Conservation (phyloP, 2,329 filamentous ascomycete species). For the Fusarium lateritium region DNA sequence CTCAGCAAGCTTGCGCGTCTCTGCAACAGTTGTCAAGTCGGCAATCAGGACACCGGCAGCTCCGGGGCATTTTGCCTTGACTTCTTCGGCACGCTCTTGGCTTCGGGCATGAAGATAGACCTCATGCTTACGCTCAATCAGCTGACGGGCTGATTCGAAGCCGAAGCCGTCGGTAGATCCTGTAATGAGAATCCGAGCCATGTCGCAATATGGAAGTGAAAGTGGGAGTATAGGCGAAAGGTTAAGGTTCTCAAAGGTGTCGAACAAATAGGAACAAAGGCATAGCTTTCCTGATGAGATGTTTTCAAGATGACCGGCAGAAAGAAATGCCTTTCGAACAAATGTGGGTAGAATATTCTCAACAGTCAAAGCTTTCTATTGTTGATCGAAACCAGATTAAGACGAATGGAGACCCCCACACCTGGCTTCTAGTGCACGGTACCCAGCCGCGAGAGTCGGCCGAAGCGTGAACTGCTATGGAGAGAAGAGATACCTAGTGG, state of each 20-base stretch:
- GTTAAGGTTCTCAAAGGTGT: not conserved
- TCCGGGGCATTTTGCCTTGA: conserved; percentile 29
- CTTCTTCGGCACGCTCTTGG: conserved; percentile 38
- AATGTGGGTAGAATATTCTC: not conserved
- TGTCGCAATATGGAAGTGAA: not conserved
- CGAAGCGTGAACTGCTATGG: not conserved
- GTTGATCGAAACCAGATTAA: not conserved
- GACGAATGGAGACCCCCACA: too few species aligned
- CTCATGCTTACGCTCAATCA: conserved; percentile 39
- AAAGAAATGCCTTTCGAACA: not conserved
- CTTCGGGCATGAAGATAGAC: conserved; percentile 46
- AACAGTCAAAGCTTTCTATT: not conserved
- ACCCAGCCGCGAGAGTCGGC: too few species aligned
- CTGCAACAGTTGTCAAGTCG: conserved; percentile 39
- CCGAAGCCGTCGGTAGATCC: conserved; percentile 48
- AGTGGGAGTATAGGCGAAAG: not conserved
- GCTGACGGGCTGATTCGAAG: conserved; percentile 43
- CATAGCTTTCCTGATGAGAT: not conserved
- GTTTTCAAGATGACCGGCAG: not conserved
- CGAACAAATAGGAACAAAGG: not conserved
- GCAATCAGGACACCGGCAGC: conserved; percentile 39
- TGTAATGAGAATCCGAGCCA: conserved; percentile 47
- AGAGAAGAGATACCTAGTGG: not conserved
- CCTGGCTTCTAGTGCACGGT: too few species aligned
- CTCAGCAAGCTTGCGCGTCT: conserved; percentile 41